Evolutionary conservation across 139 green algal genomes (phyloP), one percentile per base, ranked within the genome.

Genomic region (Coccomyxa sp.): DNA sequence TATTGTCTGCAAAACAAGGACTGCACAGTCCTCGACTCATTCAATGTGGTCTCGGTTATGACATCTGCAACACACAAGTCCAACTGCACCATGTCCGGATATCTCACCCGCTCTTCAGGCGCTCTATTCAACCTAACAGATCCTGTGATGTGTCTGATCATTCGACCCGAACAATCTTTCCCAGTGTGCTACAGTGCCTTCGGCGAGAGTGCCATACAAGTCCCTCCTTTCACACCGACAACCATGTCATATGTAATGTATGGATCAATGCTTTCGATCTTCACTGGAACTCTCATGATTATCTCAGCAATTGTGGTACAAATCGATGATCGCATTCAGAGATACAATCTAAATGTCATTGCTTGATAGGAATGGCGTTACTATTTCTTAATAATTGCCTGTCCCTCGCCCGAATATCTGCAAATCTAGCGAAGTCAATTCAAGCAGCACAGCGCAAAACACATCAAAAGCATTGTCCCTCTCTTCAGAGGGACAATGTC

Each of bases 321-420:
- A 58, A 14, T 58, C 44, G 44, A 58, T 58, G 44, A 10, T 58
- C 44, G 44, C 14, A 27, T 14, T 10, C 10, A 58, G 44, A 10
- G 44, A 58, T 58, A 58, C 44, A 58, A 58, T 58, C 44, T 14
- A 58, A 58, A 58, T 58, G 44, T 58, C 44, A 58, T 58, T 58
- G 44, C 44, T 58, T 58, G 44, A 58, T 58, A 58, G 44, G 12
- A 58, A 58, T 58, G 44, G 14, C 14, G 14, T 58, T 27, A 58
- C 44, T 58, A 27, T 58, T 58, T 58, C 44, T 58, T 58, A 58
- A 58, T 14, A 58, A 58, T 14, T 58, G 14, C 12, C 14, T 27
- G 12, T 14, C 44, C 14, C 10, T 58, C 12, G 44, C 14, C 12
- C 44, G 14, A 58, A 14, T 58, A 27, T 58, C 44, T n/a, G n/a